These are phyloP conservation scores for Rhynchosporium graminicola DNA, from an alignment of 2,329 filamentous ascomycete species.

Conservation along the genomic window DNA sequence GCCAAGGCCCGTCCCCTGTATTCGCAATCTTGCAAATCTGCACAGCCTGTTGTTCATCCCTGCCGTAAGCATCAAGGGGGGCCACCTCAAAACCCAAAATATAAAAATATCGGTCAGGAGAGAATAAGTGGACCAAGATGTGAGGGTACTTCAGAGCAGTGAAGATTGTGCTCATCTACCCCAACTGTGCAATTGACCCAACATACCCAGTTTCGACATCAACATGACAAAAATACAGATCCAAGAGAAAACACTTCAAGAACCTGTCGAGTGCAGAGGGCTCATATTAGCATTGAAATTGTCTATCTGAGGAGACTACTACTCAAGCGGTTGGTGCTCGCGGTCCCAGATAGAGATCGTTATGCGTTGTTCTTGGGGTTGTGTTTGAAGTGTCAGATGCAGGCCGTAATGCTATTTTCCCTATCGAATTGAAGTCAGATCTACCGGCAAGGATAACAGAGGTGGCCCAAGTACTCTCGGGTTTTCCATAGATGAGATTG, in stretches of 20 bases:
- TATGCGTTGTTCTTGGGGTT: not conserved
- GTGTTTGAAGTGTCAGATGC: conserved; percentile 16
- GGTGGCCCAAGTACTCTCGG: not conserved
- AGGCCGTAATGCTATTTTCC: conserved; percentile 20
- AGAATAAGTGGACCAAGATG: not conserved
- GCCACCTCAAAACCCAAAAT: not conserved
- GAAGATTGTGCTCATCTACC: not conserved
- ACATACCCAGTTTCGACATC: not conserved
- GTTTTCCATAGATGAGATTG: not conserved
- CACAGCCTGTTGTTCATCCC: conserved; percentile 32
- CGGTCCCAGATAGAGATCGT: not conserved
- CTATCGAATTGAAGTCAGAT: conserved; percentile 6
- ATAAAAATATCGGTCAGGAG: conserved; percentile 4
- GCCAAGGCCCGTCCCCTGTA: conserved; percentile 17
- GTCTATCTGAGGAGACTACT: not conserved
- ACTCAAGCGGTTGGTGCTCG: not conserved
- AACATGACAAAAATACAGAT: not conserved
- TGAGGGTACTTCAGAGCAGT: not conserved
- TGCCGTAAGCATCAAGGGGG: conserved; percentile 17
- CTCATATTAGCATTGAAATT: too few species aligned
- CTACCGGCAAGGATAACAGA: too few species aligned
- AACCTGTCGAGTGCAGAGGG: too few species aligned
- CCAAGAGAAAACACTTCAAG: too few species aligned
- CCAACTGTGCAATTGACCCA: not conserved
- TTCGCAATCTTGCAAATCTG: conserved; percentile 34